Conservation (phyloP, 75 land plant species). For the Pinus albicaulis region DNA sequence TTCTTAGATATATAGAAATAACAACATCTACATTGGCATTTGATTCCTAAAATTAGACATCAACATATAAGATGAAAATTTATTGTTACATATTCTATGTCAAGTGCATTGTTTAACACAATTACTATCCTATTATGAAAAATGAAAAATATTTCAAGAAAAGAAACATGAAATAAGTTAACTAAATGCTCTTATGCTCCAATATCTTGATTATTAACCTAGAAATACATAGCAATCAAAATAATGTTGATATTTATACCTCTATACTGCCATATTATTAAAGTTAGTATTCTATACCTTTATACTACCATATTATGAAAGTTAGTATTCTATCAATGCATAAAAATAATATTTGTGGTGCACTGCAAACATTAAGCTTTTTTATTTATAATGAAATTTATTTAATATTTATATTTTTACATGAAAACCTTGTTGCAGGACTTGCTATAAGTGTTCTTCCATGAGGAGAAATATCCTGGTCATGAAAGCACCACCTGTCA, state of each 20-base stretch:
- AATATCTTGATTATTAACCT: too few relatives aligned
- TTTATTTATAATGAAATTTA: not conserved
- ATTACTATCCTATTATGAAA: too few relatives aligned
- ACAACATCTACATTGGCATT: conserved; percentile 93
- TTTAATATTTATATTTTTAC: not conserved
- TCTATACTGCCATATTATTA: too few relatives aligned
- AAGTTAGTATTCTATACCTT: too few relatives aligned
- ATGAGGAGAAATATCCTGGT: conserved; percentile 96
- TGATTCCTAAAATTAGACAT: conserved; percentile 52
- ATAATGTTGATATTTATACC: too few relatives aligned
- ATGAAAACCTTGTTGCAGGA: not conserved
- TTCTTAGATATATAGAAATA: conserved; percentile 60
- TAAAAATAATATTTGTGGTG: not conserved
- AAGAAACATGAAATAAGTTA: too few relatives aligned
- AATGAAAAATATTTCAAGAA: too few relatives aligned
- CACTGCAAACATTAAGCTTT: not conserved
- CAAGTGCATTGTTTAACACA: not conserved
- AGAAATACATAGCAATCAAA: too few relatives aligned
- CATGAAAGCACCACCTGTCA: conserved; percentile 95
- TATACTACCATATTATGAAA: too few relatives aligned
- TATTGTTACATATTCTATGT: not conserved
- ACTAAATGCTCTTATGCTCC: too few relatives aligned
- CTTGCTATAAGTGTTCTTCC: conserved; percentile 75
- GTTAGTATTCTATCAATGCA: not conserved
- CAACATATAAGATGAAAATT: not conserved